These are phyloP conservation scores for Candida pseudoviswanathii DNA, from an alignment of 1,139 yeast species.

Conservation along the genomic window DNA sequence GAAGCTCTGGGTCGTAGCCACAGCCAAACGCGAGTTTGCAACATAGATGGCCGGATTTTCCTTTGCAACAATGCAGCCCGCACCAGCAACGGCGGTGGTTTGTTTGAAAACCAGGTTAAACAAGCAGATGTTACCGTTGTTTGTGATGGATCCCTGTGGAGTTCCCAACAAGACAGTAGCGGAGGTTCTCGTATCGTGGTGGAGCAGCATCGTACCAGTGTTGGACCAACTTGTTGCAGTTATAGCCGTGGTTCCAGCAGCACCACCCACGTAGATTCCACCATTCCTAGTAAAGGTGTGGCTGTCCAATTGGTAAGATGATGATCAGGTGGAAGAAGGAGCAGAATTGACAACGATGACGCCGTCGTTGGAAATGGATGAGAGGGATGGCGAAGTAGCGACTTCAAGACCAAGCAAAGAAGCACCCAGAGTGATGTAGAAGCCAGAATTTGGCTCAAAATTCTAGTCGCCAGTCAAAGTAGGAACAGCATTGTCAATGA, in stretches of 20 bases:
- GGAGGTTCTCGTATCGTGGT: conserved; percentile 21
- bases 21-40: conserved; percentile 19
- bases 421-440: conserved; percentile 17
- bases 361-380: conserved; percentile 25
- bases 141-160: conserved; percentile 21
- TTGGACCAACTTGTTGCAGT: conserved; percentile 27
- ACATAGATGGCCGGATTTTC: conserved; percentile 23
- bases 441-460: conserved; percentile 23
- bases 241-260: conserved; percentile 25
- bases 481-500: conserved; percentile 30
- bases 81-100: conserved; percentile 26
- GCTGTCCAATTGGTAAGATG: conserved; percentile 23
- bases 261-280: conserved; percentile 28
- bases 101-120: conserved; percentile 26
- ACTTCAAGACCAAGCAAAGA: conserved; percentile 16
- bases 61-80: conserved; percentile 32
- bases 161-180: conserved; percentile 25
- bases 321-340: conserved; percentile 17
- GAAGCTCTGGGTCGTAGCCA: conserved; percentile 24
- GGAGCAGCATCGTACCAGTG: conserved; percentile 29
- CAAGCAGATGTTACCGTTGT: conserved; percentile 35
- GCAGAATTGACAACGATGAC: conserved; percentile 25
- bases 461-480: conserved; percentile 25
- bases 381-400: conserved; percentile 15
- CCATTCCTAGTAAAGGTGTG: conserved; percentile 29